Evolutionary conservation across 768 basidiomycete genomes (phyloP).

Genomic region (Termitomyces eurrhizus): DNA sequence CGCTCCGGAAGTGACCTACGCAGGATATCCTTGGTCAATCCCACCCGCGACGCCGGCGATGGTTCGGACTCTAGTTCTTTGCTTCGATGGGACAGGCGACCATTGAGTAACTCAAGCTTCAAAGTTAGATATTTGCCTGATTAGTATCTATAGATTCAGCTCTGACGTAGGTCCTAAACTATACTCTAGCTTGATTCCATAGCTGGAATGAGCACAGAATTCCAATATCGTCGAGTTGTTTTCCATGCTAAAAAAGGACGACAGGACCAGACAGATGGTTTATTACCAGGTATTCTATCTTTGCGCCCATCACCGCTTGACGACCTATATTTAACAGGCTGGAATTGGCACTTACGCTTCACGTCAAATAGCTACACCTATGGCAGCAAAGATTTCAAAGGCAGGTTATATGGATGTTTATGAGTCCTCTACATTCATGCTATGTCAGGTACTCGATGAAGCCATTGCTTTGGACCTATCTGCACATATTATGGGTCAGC

Average conservation of each 20-base stretch:
- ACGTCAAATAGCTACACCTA: slow-evolving; percentile 46
- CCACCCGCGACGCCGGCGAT: slow-evolving; percentile 1
- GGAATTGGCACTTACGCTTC: slow-evolving; percentile 61
- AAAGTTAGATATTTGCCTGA: not conserved
- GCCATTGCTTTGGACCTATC: slow-evolving; percentile 45
- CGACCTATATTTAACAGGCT: slow-evolving; percentile 20
- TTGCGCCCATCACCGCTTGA: not conserved
- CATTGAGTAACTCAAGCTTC: slow-evolving; percentile 24
- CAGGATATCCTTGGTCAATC: slow-evolving; percentile 4
- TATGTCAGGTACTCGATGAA: slow-evolving; percentile 33
- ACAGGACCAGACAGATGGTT: slow-evolving; percentile 32
- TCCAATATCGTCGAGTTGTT: slow-evolving; percentile 38
- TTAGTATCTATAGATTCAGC: slow-evolving; percentile 17
- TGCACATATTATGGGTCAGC: slow-evolving; percentile 45
- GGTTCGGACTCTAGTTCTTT: slow-evolving; percentile 40
- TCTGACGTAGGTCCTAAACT: slow-evolving; percentile 16
- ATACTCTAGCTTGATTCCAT: not conserved
- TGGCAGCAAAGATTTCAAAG: slow-evolving; percentile 32
- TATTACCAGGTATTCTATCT: slow-evolving; percentile 34
- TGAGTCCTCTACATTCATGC: not conserved
- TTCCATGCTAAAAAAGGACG: slow-evolving; percentile 32
- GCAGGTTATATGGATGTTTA: not conserved
- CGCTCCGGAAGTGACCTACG: not conserved
- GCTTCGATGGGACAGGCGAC: slow-evolving; percentile 34
- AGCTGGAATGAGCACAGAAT: slow-evolving; percentile 20